phyloP scores from a whole-genome alignment of 78 protist genomes.

The Dictyostelium discoideum region DNA sequence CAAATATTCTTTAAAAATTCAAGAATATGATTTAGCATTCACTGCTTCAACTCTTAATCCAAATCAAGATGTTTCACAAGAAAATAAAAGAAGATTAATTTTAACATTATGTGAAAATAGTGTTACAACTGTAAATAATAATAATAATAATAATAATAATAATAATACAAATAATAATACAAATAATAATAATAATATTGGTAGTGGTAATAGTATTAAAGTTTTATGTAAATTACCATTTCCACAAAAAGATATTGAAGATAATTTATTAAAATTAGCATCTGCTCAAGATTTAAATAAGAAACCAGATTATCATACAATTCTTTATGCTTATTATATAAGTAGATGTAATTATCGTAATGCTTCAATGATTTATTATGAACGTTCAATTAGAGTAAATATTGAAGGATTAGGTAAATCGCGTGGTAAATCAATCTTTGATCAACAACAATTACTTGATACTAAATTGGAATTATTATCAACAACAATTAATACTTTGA shows the following conservation, averaged over 20 bases:
- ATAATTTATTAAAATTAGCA: neutral
- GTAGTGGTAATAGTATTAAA: neutral
- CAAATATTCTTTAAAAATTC: constrained; percentile 25
- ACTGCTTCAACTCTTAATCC: constrained; percentile 28
- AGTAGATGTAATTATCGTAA: constrained; percentile 48
- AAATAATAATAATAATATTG: neutral
- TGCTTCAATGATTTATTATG: constrained; percentile 51
- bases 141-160: neutral
- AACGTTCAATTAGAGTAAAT: constrained; percentile 11
- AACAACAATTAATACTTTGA: constrained; percentile 26
- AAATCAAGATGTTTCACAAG: neutral
- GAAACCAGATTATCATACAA: constrained; percentile 64
- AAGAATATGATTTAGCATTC: constrained; percentile 29
- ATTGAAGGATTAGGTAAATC: constrained; percentile 21
- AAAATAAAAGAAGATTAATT: constrained; percentile 5
- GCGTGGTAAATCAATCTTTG: constrained; percentile 16
- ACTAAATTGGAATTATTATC: constrained; percentile 14
- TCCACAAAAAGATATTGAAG: constrained; percentile 10
- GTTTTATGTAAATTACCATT: constrained; percentile 41
- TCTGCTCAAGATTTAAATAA: constrained; percentile 27
- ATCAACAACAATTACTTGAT: neutral
- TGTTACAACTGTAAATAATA: neutral
- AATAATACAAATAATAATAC: neutral
- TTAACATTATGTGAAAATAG: constrained; percentile 10
- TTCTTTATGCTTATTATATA: constrained; percentile 61